Percentiles rank a stretch among this genome's conserved stretches.
These are phyloP conservation scores for Pyrenochaeta sp. DNA, from an alignment of 2,329 filamentous ascomycete genomes.

Conservation along the genomic window DNA sequence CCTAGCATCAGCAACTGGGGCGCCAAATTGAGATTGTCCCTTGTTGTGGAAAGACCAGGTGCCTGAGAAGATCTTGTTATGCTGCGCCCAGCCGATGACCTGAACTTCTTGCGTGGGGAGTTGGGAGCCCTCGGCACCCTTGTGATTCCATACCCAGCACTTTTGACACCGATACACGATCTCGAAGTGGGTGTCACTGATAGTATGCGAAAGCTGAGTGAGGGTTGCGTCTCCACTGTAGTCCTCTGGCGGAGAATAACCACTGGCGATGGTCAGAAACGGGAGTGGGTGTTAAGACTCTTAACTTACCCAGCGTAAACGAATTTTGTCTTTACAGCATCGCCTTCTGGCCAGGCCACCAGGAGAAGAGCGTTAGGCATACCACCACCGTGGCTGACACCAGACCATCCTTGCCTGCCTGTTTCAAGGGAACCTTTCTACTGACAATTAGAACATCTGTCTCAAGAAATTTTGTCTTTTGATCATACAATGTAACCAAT, in stretches of 20 bases:
- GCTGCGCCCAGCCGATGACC: constrained; percentile 65
- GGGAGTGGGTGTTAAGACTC: not conserved
- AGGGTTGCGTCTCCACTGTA: constrained; percentile 70
- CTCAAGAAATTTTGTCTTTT: not conserved
- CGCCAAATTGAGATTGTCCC: constrained; percentile 62
- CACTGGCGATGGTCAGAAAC: constrained; percentile 44
- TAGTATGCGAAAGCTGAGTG: constrained; percentile 65
- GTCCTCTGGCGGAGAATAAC: constrained; percentile 65
- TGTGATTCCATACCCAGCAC: constrained; percentile 55
- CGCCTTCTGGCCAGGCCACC: constrained; percentile 38
- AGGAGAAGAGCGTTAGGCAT: constrained; percentile 47
- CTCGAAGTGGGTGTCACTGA: constrained; percentile 66
- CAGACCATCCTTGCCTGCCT: constrained; percentile 44
- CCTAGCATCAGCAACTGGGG: constrained; percentile 53
- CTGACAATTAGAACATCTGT: constrained; percentile 14
- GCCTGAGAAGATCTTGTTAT: constrained; percentile 49
- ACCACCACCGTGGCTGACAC: constrained; percentile 45
- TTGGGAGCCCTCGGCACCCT: constrained; percentile 49
- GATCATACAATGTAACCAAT: constrained; percentile 46
- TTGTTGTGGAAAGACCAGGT: constrained; percentile 62
- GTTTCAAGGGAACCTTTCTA: constrained; percentile 39
- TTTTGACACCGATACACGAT: constrained; percentile 70
- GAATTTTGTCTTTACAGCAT: constrained; percentile 41
- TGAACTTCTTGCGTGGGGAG: constrained; percentile 44
- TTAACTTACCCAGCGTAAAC: constrained; percentile 36